Evolutionary conservation across 805 yeast genomes (phyloP).

Genomic region (Maudiozyma bulderi): DNA sequence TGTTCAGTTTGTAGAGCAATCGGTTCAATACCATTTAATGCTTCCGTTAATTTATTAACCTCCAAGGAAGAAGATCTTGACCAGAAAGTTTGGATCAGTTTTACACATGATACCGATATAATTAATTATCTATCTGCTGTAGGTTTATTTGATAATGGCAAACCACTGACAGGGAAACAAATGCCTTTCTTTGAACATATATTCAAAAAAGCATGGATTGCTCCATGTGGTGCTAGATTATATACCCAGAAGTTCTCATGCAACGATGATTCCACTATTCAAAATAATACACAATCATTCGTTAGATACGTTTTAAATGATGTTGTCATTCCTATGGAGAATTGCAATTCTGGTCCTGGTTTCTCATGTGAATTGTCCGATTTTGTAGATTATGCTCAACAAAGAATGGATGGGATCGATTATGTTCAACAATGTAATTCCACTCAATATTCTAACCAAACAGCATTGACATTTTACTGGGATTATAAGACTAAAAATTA

Average conservation of each 20-base stretch:
- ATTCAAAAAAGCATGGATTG: conserved; percentile 40
- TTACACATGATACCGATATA: conserved; percentile 68
- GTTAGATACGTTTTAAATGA: conserved; percentile 44
- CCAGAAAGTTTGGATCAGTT: conserved; percentile 52
- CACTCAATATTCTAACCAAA: conserved; percentile 10
- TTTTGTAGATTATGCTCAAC: conserved; percentile 27
- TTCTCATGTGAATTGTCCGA: conserved; percentile 35
- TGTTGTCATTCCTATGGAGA: conserved; percentile 42
- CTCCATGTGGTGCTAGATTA: conserved; percentile 51
- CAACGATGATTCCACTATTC: conserved; percentile 15
- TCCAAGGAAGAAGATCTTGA: conserved; percentile 38
- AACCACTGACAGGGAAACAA: conserved; percentile 35
- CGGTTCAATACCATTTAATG: conserved; percentile 51
- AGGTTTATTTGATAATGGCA: conserved; percentile 37
- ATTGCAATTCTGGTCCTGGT: conserved; percentile 46
- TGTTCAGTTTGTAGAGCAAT: conserved; percentile 45
- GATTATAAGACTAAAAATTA: background rate
- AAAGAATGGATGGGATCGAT: conserved; percentile 24
- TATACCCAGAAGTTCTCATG: conserved; percentile 38
- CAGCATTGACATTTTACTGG: conserved; percentile 19
- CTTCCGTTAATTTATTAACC: conserved; percentile 40
- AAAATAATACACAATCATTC: conserved; percentile 13
- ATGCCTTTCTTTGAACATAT: conserved; percentile 12
- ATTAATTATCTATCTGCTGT: conserved; percentile 53
- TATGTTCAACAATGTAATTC: conserved; percentile 28